These are phyloP conservation scores for Apium graveolens DNA, from an alignment of 129 eudicot species.

Conservation along the genomic window DNA sequence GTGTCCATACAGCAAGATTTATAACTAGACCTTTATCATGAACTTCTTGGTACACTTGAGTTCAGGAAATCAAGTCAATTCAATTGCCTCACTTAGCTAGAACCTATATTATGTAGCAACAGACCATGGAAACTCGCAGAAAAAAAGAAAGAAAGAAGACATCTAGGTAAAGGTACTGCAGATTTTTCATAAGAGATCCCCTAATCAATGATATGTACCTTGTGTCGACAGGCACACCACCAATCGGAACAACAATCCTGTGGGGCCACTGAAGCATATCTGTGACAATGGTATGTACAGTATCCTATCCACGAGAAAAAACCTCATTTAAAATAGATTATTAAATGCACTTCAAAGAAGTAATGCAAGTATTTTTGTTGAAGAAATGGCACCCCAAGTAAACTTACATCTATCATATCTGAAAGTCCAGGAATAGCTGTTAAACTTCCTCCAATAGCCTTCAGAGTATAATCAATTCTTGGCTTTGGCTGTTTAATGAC, in stretches of 20 bases:
- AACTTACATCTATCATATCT: constrained; percentile 91
- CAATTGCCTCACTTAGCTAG: background rate
- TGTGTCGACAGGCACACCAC: constrained; percentile 79
- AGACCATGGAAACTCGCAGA: background rate
- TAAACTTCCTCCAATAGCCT: constrained; percentile 95
- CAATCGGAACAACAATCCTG: constrained; percentile 97
- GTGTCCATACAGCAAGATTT: background rate
- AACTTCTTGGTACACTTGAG: background rate
- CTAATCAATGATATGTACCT: constrained; percentile 35
- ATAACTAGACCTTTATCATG: background rate
- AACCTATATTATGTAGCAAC: background rate
- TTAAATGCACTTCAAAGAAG: background rate
- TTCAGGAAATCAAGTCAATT: background rate
- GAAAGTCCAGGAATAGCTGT: constrained; percentile 95
- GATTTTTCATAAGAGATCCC: too few relatives aligned
- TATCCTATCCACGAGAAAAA: constrained; percentile 43
- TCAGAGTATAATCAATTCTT: constrained; percentile 80
- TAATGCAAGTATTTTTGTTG: background rate
- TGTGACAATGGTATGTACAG: constrained; percentile 67
- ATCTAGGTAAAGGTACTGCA: background rate
- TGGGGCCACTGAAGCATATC: constrained; percentile 99
- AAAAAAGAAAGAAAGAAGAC: background rate
- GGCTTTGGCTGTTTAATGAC: constrained; percentile 79
- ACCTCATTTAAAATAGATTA: background rate
- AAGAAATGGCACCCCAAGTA: background rate